A percentile compares a stretch with the other conserved stretches of the same genome.
Conservation (phyloP, 192 early-diverging fungal species). For the Coemansia sp. region DNA sequence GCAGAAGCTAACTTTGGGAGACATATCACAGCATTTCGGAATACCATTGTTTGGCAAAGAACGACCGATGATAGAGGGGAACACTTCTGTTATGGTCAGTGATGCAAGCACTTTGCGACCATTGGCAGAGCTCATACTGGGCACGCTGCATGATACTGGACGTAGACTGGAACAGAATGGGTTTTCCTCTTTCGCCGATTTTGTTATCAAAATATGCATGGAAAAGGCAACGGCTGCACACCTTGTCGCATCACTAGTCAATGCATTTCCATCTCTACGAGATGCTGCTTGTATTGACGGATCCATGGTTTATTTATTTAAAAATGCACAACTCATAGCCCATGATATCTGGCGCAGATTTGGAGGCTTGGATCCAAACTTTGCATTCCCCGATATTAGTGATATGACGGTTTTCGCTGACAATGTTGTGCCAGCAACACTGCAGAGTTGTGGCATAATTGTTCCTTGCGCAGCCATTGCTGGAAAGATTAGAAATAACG, state of each 20-base stretch:
- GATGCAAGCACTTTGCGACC: conserved; percentile 63
- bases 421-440: conserved; percentile 71
- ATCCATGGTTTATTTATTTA: conserved; percentile 67
- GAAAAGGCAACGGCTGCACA: conserved; percentile 54
- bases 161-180: conserved; percentile 60
- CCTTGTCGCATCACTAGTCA: conserved; percentile 62
- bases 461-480: conserved; percentile 48
- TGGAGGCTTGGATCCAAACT: conserved; percentile 53
- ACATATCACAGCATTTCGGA: conserved; percentile 69
- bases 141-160: conserved; percentile 72
- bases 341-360: conserved; percentile 66
- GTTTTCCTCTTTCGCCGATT: conserved; percentile 66
- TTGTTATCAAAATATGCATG: conserved; percentile 66
- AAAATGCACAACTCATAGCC: conserved; percentile 74
- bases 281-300: conserved; percentile 61
- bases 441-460: conserved; percentile 61
- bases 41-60: conserved; percentile 72
- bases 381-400: conserved; percentile 67
- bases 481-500: conserved; percentile 46
- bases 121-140: conserved; percentile 65
- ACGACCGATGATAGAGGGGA: conserved; percentile 45
- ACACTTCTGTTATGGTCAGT: conserved; percentile 62
- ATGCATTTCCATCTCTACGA: conserved; percentile 68
- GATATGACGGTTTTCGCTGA: conserved; percentile 73
- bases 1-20: conserved; percentile 60